A percentile compares a stretch with the other conserved stretches of the same genome.
Conservation (phyloP, 225 moss, liverwort and hornwort species). For the Polytrichum commune region DNA sequence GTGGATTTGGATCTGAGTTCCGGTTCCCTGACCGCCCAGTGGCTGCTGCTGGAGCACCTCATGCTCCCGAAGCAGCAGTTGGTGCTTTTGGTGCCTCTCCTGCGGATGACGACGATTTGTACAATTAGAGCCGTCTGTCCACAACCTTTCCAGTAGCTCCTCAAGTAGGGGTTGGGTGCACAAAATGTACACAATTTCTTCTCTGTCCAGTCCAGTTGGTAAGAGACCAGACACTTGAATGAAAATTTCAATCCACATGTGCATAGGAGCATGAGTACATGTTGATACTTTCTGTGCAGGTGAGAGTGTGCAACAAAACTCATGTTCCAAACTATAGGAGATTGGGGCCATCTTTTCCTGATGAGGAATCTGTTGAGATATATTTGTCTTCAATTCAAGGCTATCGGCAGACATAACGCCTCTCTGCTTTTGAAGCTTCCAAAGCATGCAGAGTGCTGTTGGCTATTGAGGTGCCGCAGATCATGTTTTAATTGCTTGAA, state of each 20-base stretch:
- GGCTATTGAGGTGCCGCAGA: too few relatives aligned
- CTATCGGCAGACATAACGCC: too few relatives aligned
- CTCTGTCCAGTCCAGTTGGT: neutral
- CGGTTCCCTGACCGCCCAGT: conserved; percentile 78
- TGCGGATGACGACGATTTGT: conserved; percentile 86
- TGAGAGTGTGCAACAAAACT: too few relatives aligned
- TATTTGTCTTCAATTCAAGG: too few relatives aligned
- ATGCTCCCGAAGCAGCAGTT: conserved; percentile 26
- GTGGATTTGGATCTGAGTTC: conserved; percentile 91
- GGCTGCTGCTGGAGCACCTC: conserved; percentile 26
- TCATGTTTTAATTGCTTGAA: too few relatives aligned
- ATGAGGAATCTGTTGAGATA: too few relatives aligned
- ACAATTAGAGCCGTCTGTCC: conserved; percentile 52
- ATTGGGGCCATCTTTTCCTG: too few relatives aligned
- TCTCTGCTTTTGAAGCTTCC: too few relatives aligned
- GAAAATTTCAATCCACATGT: conserved; percentile 13
- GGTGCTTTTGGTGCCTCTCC: conserved; percentile 49
- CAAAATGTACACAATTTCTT: conserved; percentile 48
- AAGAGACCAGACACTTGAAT: conserved; percentile 9
- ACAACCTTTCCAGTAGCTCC: neutral
- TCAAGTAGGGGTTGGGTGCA: conserved; percentile 24
- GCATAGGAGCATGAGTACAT: conserved; percentile 7
- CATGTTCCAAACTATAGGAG: too few relatives aligned
- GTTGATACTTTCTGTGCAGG: too few relatives aligned
- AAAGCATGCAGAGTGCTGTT: too few relatives aligned